These are phyloP conservation scores for Ilex aquifolium DNA, from an alignment of 257 asterid genomes.

Conservation along the genomic window DNA sequence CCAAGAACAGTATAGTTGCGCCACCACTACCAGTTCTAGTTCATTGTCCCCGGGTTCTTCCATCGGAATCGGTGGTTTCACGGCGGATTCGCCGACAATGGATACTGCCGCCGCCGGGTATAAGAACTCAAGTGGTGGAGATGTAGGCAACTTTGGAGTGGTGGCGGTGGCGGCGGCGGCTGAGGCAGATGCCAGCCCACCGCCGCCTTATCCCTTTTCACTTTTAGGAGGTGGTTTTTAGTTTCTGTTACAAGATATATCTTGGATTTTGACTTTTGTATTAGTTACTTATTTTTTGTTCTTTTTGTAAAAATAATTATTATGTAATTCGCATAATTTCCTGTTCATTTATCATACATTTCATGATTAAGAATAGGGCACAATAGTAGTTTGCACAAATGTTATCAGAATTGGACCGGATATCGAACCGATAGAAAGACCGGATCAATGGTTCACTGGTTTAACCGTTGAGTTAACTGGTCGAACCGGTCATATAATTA, in stretches of 20 bases:
- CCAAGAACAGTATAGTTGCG: neutral
- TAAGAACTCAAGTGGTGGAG: conserved; percentile 15
- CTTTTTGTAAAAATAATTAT: too few species aligned
- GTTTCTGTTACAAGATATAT: neutral
- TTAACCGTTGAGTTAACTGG: too few species aligned
- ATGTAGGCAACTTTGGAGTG: conserved; percentile 22
- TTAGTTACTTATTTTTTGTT: too few species aligned
- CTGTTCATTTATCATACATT: too few species aligned
- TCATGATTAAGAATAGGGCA: too few species aligned
- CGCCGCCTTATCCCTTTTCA: conserved; percentile 59
- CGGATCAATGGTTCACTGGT: too few species aligned
- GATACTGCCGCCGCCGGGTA: conserved; percentile 6
- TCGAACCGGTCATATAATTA: too few species aligned
- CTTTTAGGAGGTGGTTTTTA: conserved; percentile 38
- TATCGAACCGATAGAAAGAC: too few species aligned
- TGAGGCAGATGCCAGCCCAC: conserved; percentile 9
- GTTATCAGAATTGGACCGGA: too few species aligned
- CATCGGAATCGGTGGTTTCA: conserved; percentile 13
- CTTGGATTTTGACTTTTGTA: too few species aligned
- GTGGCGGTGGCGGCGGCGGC: conserved; percentile 27
- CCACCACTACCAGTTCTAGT: conserved; percentile 10
- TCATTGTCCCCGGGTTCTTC: conserved; percentile 24
- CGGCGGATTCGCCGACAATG: conserved; percentile 10
- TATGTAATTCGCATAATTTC: too few species aligned
- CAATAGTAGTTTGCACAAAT: too few species aligned